Percentiles rank a stretch among this genome's conserved stretches.
These are phyloP conservation scores for Barnettozyma populi DNA, from an alignment of 805 yeast species.

Conservation along the genomic window DNA sequence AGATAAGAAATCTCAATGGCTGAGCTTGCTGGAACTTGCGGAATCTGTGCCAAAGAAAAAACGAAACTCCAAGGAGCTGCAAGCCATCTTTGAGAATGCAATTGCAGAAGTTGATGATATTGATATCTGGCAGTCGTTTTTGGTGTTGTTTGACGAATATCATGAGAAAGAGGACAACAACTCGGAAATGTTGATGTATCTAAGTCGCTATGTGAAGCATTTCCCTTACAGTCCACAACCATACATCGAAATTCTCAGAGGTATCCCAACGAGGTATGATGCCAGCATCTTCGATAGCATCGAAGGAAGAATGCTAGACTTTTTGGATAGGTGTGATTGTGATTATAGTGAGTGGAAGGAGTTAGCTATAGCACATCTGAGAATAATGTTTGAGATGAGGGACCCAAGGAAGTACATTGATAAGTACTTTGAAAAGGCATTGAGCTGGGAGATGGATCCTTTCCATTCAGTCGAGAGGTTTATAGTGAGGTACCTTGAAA, in stretches of 20 bases:
- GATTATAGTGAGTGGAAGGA: conserved; percentile 32
- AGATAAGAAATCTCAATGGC: conserved; percentile 9
- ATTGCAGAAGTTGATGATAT: conserved; percentile 3
- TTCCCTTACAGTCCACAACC: conserved; percentile 10
- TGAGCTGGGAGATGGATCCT: conserved; percentile 22
- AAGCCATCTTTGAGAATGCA: conserved; percentile 15
- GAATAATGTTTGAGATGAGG: neutral
- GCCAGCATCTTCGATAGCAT: neutral
- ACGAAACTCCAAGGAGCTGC: conserved; percentile 1
- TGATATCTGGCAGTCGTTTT: conserved; percentile 12
- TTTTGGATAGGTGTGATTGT: neutral
- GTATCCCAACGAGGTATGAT: neutral
- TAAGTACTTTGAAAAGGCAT: conserved; percentile 4
- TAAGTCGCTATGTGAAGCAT: conserved; percentile 8
- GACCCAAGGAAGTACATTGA: neutral
- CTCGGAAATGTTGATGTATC: neutral
- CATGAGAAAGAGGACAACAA: neutral
- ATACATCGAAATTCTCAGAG: conserved; percentile 13
- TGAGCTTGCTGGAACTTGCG: neutral
- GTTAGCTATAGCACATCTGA: conserved; percentile 21
- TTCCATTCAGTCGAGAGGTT: conserved; percentile 41
- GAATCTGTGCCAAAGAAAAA: conserved; percentile 10
- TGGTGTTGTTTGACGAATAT: conserved; percentile 10
- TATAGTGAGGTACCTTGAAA: conserved; percentile 31
- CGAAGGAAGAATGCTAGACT: neutral